Conservation (phyloP, 306 rosid species). For the Begonia fuchsioides region DNA sequence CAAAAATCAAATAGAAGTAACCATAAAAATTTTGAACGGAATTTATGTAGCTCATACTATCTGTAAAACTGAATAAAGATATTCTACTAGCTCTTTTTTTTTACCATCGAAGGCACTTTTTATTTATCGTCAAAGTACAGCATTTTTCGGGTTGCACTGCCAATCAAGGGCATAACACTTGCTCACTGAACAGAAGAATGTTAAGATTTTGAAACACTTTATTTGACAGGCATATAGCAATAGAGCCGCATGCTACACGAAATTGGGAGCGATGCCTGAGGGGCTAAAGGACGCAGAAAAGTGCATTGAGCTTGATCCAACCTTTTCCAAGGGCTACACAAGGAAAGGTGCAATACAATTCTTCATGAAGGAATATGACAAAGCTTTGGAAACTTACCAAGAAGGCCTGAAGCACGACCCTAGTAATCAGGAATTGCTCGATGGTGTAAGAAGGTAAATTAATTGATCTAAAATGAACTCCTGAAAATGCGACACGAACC, state of each 20-base stretch:
- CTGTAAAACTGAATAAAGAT: too few species aligned
- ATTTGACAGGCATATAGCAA: slow-evolving; percentile 65
- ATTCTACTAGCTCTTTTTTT: too few species aligned
- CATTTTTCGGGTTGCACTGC: too few species aligned
- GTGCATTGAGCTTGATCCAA: slow-evolving; percentile 89
- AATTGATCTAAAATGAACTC: too few species aligned
- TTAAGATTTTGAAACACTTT: slow-evolving; percentile 1
- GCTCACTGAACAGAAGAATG: too few species aligned
- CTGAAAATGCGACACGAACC: too few species aligned
- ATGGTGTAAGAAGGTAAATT: slow-evolving; percentile 74
- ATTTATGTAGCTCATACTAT: too few species aligned
- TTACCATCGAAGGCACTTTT: too few species aligned
- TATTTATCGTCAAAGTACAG: too few species aligned
- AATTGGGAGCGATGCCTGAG: slow-evolving; percentile 92
- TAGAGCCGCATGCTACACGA: slow-evolving; percentile 93
- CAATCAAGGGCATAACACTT: too few species aligned
- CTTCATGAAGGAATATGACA: slow-evolving; percentile 92
- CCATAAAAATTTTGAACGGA: too few species aligned
- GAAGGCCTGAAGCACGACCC: slow-evolving; percentile 81
- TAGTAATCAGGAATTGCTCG: slow-evolving; percentile 68
- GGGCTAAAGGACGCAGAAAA: slow-evolving; percentile 94
- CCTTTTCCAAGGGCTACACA: slow-evolving; percentile 71
- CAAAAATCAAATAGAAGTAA: too few species aligned
- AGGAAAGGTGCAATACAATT: slow-evolving; percentile 85
- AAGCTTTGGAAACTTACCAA: slow-evolving; percentile 86